Base-by-base conservation (phyloP, 345 rosid genomes). In the Dipteronia sinensis region DNA sequence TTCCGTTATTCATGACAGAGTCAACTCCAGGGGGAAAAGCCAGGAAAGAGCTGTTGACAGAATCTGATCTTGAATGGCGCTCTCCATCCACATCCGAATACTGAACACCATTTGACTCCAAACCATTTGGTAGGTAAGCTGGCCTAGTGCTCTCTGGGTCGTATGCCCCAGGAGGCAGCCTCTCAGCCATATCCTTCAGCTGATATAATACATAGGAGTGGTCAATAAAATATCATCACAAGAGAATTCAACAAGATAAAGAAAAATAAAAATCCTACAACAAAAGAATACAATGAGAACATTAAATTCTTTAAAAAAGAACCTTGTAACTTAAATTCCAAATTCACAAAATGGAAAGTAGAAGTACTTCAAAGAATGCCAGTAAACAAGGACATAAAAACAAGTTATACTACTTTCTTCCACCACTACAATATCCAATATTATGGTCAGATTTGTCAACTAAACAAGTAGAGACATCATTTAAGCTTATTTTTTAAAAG, bases 101-200 rank as follows among this genome's bases (percentile, higher is more conserved):
- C 63, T 80, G 88, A 67, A 84, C 72, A 31, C 97, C 93, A 78
- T 94, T 95, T 63, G 88, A 77, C 86, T 95, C 98, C 79, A 86
- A 87, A 70, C 90, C 88, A 67, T 89, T 92, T 64, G 88, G 84
- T 71, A 87, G 74, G 84, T 71, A 87, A 67, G 84, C 82, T 2
- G 80, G 83, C 42, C 75, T 82, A 82, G 80, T 61, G 76, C 83
- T 88, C 82, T 91, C 93, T 20, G 91, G 10, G 44, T 91, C 93
- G 74, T 86, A 88, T 31, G 81, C 88, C 15, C 92, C 95, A 0
- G 93, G 90, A 10, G 98, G 97, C 81, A 92, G 84, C 81, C 86
- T 87, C 87, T 91, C 91, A 65, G 94, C 94, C 86, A 96, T 90
- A 72, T 94, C 95, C 88, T 94, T 96, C 73, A 96, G 93, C 98